Base-by-base conservation (phyloP, 345 rosid genomes). In the Ricinus communis region DNA sequence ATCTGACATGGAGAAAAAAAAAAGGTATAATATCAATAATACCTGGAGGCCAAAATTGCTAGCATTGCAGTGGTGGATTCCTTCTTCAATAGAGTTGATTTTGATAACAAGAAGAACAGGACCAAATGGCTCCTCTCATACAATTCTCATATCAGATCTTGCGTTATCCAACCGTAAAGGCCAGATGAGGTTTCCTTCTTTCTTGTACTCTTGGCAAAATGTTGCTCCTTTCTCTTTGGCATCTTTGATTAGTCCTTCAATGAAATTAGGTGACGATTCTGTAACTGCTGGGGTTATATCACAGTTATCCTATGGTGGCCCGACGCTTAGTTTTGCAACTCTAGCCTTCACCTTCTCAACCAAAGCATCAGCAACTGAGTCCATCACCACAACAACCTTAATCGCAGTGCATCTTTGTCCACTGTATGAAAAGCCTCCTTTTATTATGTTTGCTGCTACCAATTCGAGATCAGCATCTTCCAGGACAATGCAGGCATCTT, bases 371-470 rank as follows among this genome's bases (percentile, higher is more conserved):
- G 98, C 98, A 13, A 89, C 86, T 0, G 97, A 81, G 69, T 95
- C 99, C 93, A 95, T 90, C 72, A 88, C 98, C 59, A 95, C 70
- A 38, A 92, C 87, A 8, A 95, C 93, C 85, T 95, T 95, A 40
- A 95, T 95, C 6, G 99, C 99, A 1, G 99, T 95, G 81, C 99
- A 95, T 78, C 99, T 88, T 79, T 95, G 99, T 7, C 99, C 99
- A 53, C 99, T 90, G 83, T 95, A 92, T 31, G 99, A 95, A 75
- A 89, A 91, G 24, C 99, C 98, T 78, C 99, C 99, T 84, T 95
- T 95, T 64, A 95, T 85, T 19, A 95, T 88, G 83, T 90, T 90
- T 46, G 94, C 83, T n/a, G 99, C 94, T 8, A 89, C 99, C 77
- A 95, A 78, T 74, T 95, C 99, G 22, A 95, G 86, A 77, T 92